A percentile compares a stretch with the other conserved stretches of the same genome.
Conservation (phyloP, 2,329 filamentous ascomycete species). For the Ophiostoma triangulosporum region DNA sequence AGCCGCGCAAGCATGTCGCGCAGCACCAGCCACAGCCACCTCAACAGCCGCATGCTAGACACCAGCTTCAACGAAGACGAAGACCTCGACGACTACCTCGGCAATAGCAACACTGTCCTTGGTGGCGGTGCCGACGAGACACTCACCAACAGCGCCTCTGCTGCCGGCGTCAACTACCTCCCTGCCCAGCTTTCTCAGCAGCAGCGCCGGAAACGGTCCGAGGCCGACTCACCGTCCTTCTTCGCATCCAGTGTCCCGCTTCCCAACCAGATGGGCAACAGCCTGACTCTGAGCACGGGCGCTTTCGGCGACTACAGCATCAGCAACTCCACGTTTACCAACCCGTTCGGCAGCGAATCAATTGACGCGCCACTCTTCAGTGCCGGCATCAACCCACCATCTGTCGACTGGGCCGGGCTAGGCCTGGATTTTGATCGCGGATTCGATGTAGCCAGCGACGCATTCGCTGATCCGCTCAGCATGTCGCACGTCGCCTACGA, state of each 20-base stretch:
- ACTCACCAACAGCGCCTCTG: conserved; percentile 21
- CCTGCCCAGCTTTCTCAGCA: conserved; percentile 15
- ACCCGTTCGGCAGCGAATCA: conserved; percentile 20
- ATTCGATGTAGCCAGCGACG: conserved; percentile 26
- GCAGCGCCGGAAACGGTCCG: conserved; percentile 45
- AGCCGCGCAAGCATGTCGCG: conserved; percentile 45
- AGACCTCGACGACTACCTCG: conserved; percentile 19
- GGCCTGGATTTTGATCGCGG: conserved; percentile 29
- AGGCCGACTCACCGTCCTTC: conserved; percentile 46
- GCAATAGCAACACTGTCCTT: conserved; percentile 8
- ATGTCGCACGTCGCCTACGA: conserved; percentile 37
- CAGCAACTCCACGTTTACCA: conserved; percentile 18
- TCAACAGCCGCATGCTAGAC: background rate
- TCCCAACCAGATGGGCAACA: conserved; percentile 24
- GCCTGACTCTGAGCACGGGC: conserved; percentile 45
- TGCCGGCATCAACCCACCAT: conserved; percentile 44
- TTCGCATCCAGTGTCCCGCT: conserved; percentile 24
- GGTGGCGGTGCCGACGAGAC: conserved; percentile 16
- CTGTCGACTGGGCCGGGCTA: conserved; percentile 40
- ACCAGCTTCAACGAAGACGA: conserved; percentile 16
- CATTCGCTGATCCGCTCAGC: conserved; percentile 37
- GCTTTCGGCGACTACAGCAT: conserved; percentile 35
- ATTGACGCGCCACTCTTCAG: conserved; percentile 46
- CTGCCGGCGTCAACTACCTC: conserved; percentile 1
- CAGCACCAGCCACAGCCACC: conserved; percentile 29